A percentile compares a stretch with the other conserved stretches of the same genome.
phyloP scores from a whole-genome alignment of 768 basidiomycete genomes.

The Agaricus blazei region DNA sequence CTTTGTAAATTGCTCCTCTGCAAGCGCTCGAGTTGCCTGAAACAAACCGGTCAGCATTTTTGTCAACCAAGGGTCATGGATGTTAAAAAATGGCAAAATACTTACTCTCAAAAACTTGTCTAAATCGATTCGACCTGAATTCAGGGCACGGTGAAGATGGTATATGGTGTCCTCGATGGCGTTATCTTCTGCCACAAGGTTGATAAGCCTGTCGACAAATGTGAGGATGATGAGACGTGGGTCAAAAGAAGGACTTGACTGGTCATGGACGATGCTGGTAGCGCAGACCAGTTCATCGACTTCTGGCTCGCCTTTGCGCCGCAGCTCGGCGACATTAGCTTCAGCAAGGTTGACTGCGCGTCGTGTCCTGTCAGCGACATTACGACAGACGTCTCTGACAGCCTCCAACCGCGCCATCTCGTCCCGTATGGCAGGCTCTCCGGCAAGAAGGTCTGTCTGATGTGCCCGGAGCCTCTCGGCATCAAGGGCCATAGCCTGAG shows the following conservation, averaged over 20 bases:
- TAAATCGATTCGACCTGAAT: slow-evolving; percentile 86
- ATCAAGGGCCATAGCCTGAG: slow-evolving; percentile 58
- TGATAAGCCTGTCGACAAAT: slow-evolving; percentile 62
- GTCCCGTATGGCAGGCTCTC: slow-evolving; percentile 91
- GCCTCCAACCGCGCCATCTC: slow-evolving; percentile 95
- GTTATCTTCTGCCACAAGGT: slow-evolving; percentile 98
- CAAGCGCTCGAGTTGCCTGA: slow-evolving; percentile 79
- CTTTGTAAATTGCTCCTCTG: slow-evolving; percentile 97
- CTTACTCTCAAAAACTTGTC: slow-evolving; percentile 89
- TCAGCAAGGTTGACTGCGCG: slow-evolving; percentile 64
- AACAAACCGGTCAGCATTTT: neutral
- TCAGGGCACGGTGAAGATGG: slow-evolving; percentile 90
- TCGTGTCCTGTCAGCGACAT: slow-evolving; percentile 64
- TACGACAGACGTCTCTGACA: slow-evolving; percentile 85
- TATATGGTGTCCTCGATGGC: slow-evolving; percentile 98
- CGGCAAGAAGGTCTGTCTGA: slow-evolving; percentile 79
- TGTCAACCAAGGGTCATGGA: no score
- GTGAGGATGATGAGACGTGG: slow-evolving; percentile 1
- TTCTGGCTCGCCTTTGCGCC: slow-evolving; percentile 81
- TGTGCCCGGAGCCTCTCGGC: slow-evolving; percentile 75
- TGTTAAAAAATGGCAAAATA: slow-evolving; percentile 8
- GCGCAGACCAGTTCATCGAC: slow-evolving; percentile 97
- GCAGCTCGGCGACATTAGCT: slow-evolving; percentile 69
- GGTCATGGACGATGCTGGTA: slow-evolving; percentile 94
- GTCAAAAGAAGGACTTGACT: slow-evolving; percentile 48